Evolutionary conservation across 306 rosid genomes (phyloP).

Genomic region (Alnus rubra): DNA sequence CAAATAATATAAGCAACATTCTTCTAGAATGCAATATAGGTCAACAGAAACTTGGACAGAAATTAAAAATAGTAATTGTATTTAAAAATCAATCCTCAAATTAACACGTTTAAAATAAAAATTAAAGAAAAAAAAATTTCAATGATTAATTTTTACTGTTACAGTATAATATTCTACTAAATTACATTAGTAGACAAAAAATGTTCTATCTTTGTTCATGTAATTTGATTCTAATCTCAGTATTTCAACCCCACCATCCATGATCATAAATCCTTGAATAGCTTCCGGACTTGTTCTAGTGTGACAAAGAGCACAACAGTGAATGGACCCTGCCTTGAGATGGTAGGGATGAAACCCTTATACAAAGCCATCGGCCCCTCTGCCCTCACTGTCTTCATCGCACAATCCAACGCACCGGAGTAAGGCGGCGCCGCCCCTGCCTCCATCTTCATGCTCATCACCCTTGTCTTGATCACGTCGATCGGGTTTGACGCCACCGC

Average conservation of each 20-base stretch:
- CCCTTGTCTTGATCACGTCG: slow-evolving; percentile 19
- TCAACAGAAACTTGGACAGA: too few species aligned
- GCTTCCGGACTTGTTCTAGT: slow-evolving; percentile 18
- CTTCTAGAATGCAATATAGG: too few species aligned
- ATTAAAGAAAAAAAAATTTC: too few species aligned
- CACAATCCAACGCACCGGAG: slow-evolving; percentile 24
- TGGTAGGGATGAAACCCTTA: slow-evolving; percentile 23
- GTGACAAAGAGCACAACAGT: slow-evolving; percentile 19
- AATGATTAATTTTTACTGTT: too few species aligned
- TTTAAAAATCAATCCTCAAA: too few species aligned
- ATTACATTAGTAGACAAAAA: too few species aligned
- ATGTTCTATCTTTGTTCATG: not conserved
- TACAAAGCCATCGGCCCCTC: slow-evolving; percentile 24
- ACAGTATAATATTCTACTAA: too few species aligned
- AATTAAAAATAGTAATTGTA: too few species aligned
- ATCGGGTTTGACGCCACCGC: slow-evolving; percentile 18
- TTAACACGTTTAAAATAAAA: too few species aligned
- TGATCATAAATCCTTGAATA: slow-evolving; percentile 20
- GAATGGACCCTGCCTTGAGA: slow-evolving; percentile 26
- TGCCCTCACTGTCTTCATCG: slow-evolving; percentile 10
- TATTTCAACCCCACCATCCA: not conserved
- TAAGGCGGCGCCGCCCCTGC: slow-evolving; percentile 5
- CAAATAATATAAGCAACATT: too few species aligned
- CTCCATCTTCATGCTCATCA: slow-evolving; percentile 29
- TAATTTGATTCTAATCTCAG: not conserved